phyloP scores from a whole-genome alignment of 441 rosid species.

The Biscutella auriculata region DNA sequence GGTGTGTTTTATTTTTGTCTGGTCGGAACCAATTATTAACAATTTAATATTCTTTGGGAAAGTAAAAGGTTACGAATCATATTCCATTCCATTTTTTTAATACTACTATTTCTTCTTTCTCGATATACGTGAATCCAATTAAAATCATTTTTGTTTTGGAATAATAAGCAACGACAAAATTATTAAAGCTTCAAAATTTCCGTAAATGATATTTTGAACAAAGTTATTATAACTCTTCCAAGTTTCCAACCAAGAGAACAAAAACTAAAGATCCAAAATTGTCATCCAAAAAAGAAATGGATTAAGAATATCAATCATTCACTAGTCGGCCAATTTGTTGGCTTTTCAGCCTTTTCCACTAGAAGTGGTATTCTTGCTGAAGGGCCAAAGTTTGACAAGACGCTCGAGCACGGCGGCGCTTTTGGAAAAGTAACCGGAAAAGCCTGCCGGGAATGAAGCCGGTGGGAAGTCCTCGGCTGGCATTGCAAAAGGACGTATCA shows the following conservation, averaged over 20 bases:
- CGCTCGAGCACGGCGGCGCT: slow-evolving; percentile 96
- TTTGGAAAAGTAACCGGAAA: slow-evolving; percentile 91
- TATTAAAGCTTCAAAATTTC: background rate
- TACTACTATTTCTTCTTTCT: slow-evolving; percentile 10
- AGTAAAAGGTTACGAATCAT: slow-evolving; percentile 18
- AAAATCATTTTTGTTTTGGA: background rate
- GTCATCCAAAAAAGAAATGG: background rate
- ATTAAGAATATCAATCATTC: background rate
- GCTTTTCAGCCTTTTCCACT: slow-evolving; percentile 30
- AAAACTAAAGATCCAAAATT: background rate
- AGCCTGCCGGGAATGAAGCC: slow-evolving; percentile 71
- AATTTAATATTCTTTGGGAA: slow-evolving; percentile 1
- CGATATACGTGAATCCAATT: slow-evolving; percentile 4
- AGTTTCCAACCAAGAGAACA: background rate
- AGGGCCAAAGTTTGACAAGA: slow-evolving; percentile 84
- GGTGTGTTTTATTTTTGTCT: slow-evolving; percentile 15
- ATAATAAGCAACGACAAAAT: background rate
- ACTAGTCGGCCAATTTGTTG: background rate
- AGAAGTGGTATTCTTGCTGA: slow-evolving; percentile 76
- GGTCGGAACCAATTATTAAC: slow-evolving; percentile 15
- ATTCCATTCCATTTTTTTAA: slow-evolving; percentile 14
- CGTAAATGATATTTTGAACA: background rate
- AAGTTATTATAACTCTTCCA: background rate
- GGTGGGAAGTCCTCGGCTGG: slow-evolving; percentile 98
- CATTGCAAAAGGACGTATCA: slow-evolving; percentile 95